Base-by-base conservation (phyloP, 1,139 yeast species). In the Debaryomycetaceae sp. region DNA sequence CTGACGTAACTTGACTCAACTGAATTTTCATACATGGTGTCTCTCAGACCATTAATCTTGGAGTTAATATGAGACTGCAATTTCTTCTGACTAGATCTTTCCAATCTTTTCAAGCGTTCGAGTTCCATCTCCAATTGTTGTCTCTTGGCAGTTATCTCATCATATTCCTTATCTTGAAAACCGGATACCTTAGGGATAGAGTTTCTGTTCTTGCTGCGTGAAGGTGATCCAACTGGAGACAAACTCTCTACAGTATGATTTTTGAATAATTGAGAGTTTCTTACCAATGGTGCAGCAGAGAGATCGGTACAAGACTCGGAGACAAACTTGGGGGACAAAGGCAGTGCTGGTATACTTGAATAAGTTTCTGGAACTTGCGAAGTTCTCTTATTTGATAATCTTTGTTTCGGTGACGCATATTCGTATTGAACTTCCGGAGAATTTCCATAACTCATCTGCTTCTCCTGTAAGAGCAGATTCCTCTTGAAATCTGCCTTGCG, bases 111-210 rank as follows among this genome's bases (percentile, higher is more conserved):
- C 49, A 74, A 60, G 37, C 66, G 68, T 43, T 66, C 65, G 38
- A 72, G 58, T 49, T 72, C 77, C 52, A 65, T 49, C 51, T 74
- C 78, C 41, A 73, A 62, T 49, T 69, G 74, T 23, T 66, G 71
- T 46, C 71, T 60, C 49, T 68, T 70, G 37, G 56, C 54, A 6
- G 63, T 57, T 37, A 70, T 63, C 43, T 65, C 72, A 37, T 66
- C 65, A 6, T 33, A 20, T 56, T 40, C 33, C 37, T n/a, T 27
- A 39, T 24, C 27, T 39, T 9, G 41, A 17, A 33, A 39, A 27
- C 17, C 41, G 17, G 11, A 24, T 35, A 23, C 22, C 33, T 9
- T 27, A 27, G 31, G 31, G 11, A 27, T 11, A 27, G 31, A 27
- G 11, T 7, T 3, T 3, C 31, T 7, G 8, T 7, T 27, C 11